Evolutionary conservation across 2,329 filamentous ascomycete genomes (phyloP).

Genomic region (Monosporascus cannonballus): DNA sequence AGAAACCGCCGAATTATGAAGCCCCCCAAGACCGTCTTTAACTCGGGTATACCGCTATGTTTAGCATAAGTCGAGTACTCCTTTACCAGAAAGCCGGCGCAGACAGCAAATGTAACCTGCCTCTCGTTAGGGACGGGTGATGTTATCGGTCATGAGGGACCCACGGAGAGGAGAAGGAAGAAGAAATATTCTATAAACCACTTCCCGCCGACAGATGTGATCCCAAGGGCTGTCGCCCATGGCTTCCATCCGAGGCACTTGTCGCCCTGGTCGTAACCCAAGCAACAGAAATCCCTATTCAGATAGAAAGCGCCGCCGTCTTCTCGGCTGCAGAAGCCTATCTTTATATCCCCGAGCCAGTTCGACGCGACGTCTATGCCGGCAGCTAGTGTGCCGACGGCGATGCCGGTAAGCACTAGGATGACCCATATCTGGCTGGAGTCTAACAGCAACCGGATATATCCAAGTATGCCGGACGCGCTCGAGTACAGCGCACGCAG

Average conservation of each 20-base stretch:
- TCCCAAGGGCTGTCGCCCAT: conserved; percentile 72
- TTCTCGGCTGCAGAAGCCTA: conserved; percentile 73
- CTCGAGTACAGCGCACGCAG: conserved; percentile 68
- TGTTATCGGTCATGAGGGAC: conserved; percentile 18
- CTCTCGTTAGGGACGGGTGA: conserved; percentile 12
- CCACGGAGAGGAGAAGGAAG: conserved; percentile 77
- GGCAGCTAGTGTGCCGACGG: conserved; percentile 79
- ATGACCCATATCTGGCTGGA: conserved; percentile 89
- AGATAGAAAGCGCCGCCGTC: conserved; percentile 87
- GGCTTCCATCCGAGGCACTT: conserved; percentile 82
- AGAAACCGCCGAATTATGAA: conserved; percentile 88
- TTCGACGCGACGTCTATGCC: conserved; percentile 85
- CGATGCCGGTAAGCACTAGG: conserved; percentile 75
- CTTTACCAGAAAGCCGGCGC: conserved; percentile 73
- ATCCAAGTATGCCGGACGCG: conserved; percentile 65
- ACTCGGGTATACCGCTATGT: conserved; percentile 94
- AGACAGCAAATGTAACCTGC: conserved; percentile 69
- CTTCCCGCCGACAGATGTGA: conserved; percentile 58
- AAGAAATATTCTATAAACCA: conserved; percentile 86
- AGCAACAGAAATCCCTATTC: conserved; percentile 87
- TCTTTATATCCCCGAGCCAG: conserved; percentile 91
- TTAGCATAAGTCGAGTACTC: conserved; percentile 83
- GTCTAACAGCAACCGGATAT: conserved; percentile 68
- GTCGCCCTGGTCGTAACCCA: conserved; percentile 76
- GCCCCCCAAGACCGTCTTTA: conserved; percentile 91